phyloP scores from a whole-genome alignment of 1,284 basidiomycete genomes.

The Mycena sp. region DNA sequence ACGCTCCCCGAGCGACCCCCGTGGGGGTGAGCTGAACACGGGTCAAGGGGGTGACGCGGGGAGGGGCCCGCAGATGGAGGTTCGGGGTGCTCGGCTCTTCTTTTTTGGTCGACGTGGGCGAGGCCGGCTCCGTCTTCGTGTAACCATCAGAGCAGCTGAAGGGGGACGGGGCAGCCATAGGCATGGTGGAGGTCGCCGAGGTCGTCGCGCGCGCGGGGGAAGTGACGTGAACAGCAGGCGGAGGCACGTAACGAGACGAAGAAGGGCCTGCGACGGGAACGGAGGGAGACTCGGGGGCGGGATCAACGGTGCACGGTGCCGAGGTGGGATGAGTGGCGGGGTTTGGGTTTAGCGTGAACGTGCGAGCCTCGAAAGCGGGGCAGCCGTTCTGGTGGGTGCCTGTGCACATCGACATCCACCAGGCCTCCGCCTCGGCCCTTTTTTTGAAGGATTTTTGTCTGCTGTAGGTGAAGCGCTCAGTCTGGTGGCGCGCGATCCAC shows the following conservation, averaged over 20 bases:
- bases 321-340: not conserved
- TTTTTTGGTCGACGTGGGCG: not conserved
- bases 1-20: not conserved
- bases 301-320: not conserved
- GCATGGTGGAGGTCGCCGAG: not conserved
- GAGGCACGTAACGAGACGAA: not conserved
- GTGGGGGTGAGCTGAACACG: not conserved
- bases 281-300: not conserved
- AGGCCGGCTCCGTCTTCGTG: too few species aligned
- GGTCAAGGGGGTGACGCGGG: not conserved
- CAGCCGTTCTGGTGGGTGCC: not conserved
- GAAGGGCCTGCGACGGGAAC: not conserved
- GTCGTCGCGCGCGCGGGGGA: not conserved
- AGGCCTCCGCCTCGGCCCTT: not conserved
- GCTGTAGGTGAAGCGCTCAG: not conserved
- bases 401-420: not conserved
- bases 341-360: not conserved
- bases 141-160: too few species aligned
- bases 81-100: not conserved
- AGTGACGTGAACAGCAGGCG: not conserved
- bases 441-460: not conserved
- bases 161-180: too few species aligned
- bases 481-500: not conserved
- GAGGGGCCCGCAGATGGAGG: not conserved
- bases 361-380: not conserved